Evolutionary conservation across 768 basidiomycete genomes (phyloP), one percentile per base, ranked within the genome.

Genomic region (Clavaria fumosa): DNA sequence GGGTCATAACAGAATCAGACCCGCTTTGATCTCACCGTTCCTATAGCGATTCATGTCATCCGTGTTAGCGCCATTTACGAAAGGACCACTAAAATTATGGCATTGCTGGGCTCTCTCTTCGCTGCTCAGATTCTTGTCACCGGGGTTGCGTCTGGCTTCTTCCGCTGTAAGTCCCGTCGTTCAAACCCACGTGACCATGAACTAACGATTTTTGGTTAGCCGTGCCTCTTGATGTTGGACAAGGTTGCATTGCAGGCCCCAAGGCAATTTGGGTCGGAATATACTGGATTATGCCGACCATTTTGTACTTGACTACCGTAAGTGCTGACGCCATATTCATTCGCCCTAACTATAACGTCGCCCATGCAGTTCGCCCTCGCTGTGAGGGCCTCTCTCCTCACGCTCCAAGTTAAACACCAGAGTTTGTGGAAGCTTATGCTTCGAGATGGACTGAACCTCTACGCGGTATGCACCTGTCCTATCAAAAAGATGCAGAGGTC

Each of bases 241-340:
- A 89, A 49, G 84, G 84, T 0, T 89, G 84, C 57, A 86, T 89
- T 43, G 81, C 84, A 4, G 84, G 82, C 21, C 84, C 84, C 14
- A 74, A 74, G 46, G 57, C 68, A 46, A 74, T 69, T 55, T 88
- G 83, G 83, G 79, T 86, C 35, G 84, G 75, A 33, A 70, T 88
- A 45, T 89, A 88, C 64, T 89, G 85, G 85, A 56, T 79, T 5
- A 70, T 70, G 0, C 77, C 81, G 19, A 84, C 84, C 24, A 28
- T 83, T 24, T 66, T 85, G 15, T 82, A 78, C 59, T 70, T 69
- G 15, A 65, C 59, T 31, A 75, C 79, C n/a, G 73, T 83, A 55
- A 41, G 69, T 50, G 5, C 45, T 49, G 41, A 35, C 22, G 26
- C 12, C 4, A 26, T 21, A 19, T 40, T 35, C n/a, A 35, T 18